These are phyloP conservation scores for Quercus berberidifolia DNA, from an alignment of 306 rosid species.

Conservation along the genomic window DNA sequence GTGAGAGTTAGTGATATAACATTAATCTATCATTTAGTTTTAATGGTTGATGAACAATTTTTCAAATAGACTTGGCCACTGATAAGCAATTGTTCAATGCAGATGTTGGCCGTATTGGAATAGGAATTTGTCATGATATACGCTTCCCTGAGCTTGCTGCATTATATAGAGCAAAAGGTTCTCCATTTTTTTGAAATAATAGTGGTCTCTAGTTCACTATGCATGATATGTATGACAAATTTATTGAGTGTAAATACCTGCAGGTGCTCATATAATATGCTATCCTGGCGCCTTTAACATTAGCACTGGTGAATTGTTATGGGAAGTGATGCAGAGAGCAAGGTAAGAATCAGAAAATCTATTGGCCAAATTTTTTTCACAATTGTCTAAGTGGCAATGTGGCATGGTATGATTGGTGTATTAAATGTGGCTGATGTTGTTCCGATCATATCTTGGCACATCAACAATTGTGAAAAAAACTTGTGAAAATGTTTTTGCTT, in stretches of 20 bases:
- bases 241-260: not conserved
- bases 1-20: not conserved
- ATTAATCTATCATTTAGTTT: not conserved
- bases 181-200: not conserved
- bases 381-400: too few relatives aligned
- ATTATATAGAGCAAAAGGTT: slow-evolving; percentile 6
- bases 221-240: not conserved
- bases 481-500: too few relatives aligned
- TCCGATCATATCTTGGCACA: too few relatives aligned
- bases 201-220: not conserved
- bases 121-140: slow-evolving; percentile 36
- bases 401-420: too few relatives aligned
- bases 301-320: too few relatives aligned
- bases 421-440: too few relatives aligned
- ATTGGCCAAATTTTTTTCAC: too few relatives aligned
- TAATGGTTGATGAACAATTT: not conserved
- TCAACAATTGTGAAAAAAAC: too few relatives aligned
- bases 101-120: slow-evolving; percentile 34
- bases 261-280: slow-evolving; percentile 12
- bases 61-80: not conserved
- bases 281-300: too few relatives aligned
- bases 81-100: not conserved
- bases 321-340: slow-evolving; percentile 16
- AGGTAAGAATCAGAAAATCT: slow-evolving; percentile 8
- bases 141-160: slow-evolving; percentile 32